Evolutionary conservation across 2,329 filamentous ascomycete genomes (phyloP).

Genomic region (Ascochyta koolunga): DNA sequence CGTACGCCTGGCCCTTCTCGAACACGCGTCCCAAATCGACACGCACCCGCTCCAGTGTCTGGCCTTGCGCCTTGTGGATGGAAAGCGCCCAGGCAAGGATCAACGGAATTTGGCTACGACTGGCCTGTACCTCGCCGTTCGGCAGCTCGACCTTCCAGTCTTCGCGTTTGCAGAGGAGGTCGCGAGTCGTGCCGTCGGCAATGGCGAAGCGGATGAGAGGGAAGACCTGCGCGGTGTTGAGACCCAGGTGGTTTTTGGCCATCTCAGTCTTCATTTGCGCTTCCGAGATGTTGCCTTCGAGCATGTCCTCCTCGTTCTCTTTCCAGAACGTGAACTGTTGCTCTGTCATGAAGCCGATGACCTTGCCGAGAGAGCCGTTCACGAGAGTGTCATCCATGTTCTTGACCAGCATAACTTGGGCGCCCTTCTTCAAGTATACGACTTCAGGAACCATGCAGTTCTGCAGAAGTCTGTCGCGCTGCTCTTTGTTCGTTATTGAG

Average conservation of each 20-base stretch:
- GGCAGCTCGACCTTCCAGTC: constrained; percentile 98
- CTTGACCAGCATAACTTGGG: constrained; percentile 99
- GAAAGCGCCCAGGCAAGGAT: constrained; percentile 97
- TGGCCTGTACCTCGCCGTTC: constrained; percentile 90
- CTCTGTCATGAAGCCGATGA: constrained; percentile 79
- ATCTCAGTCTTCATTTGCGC: constrained; percentile 51
- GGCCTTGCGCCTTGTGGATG: constrained; percentile 97
- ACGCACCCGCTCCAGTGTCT: constrained; percentile 91
- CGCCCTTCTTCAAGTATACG: constrained; percentile 84
- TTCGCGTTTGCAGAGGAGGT: constrained; percentile 83
- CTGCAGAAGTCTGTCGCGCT: constrained; percentile 77
- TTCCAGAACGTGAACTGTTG: constrained; percentile 64
- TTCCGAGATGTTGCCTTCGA: constrained; percentile 54
- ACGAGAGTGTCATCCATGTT: constrained; percentile 94
- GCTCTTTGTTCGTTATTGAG: constrained; percentile 65
- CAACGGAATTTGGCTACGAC: constrained; percentile 75
- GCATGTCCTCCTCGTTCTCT: constrained; percentile 63
- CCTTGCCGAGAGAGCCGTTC: constrained; percentile 90
- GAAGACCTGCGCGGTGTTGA: constrained; percentile 64
- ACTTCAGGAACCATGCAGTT: constrained; percentile 92
- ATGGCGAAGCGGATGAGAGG: constrained; percentile 85
- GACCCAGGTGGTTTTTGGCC: constrained; percentile 55
- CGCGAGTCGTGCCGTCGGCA: constrained; percentile 75
- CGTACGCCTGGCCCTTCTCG: constrained; percentile 97
- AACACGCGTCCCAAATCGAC: constrained; percentile 92